phyloP scores from a whole-genome alignment of 176 grass and related monocot species.

The Hordeum marinum region DNA sequence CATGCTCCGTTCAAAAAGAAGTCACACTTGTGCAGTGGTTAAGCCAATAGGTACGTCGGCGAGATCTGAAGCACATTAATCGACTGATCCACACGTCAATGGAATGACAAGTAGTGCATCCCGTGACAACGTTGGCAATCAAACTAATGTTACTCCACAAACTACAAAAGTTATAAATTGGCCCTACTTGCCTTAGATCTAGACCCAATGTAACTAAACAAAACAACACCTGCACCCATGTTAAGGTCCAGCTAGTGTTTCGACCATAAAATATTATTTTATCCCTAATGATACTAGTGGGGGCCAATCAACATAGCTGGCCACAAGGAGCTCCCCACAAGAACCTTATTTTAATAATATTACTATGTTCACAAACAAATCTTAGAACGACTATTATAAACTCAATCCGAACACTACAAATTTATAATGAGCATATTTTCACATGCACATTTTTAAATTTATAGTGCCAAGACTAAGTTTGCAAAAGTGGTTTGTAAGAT shows the following conservation, averaged over 20 bases:
- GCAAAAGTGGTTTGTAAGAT: constrained; percentile 28
- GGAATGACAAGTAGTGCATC: constrained; percentile 16
- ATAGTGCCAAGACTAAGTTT: constrained; percentile 37
- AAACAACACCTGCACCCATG: constrained; percentile 40
- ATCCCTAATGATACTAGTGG: constrained; percentile 22
- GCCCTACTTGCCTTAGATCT: constrained; percentile 29
- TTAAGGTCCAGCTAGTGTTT: constrained; percentile 45
- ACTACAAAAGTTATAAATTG: constrained; percentile 20
- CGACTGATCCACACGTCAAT: constrained; percentile 1
- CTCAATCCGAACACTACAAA: constrained; percentile 52
- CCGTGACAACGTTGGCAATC: constrained; percentile 6
- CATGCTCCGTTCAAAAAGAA: constrained; percentile 11
- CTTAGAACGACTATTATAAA: constrained; percentile 32
- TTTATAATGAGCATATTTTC: constrained; percentile 15
- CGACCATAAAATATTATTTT: constrained; percentile 22
- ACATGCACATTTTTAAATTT: constrained; percentile 15
- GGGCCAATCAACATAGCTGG: constrained; percentile 23
- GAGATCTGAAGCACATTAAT: constrained; percentile 14
- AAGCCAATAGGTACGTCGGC: background rate
- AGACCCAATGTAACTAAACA: constrained; percentile 35
- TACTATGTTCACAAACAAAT: background rate
- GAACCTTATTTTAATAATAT: constrained; percentile 25
- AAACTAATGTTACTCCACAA: constrained; percentile 31
- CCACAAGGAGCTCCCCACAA: constrained; percentile 19
- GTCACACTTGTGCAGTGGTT: background rate